Evolutionary conservation across 2,329 filamentous ascomycete species (phyloP), one percentile per base, ranked within the genome.

Genomic region (Cytospora schulzeri): DNA sequence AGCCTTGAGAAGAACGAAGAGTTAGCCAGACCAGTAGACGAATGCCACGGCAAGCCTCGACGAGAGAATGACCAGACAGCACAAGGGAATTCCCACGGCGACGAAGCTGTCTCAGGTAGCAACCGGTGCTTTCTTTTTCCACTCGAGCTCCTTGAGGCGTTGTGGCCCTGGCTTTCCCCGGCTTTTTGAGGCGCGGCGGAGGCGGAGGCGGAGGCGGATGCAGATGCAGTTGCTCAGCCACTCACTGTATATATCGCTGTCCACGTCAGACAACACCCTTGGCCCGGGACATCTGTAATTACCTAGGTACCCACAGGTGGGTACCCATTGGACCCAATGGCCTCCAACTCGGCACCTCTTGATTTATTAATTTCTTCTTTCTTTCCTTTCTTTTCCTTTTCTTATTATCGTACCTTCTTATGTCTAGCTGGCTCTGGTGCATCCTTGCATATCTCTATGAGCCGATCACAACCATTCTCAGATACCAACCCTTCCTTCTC

Each of bases 141-240:
- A 76, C 19, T 76, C 69, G 4, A 81, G 71, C 7, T 74, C 71
- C 29, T 52, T 71, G 68, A 22, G 73, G 29, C 29, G 29, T 4
- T 4, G 9, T 31, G 9, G 29, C 29, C 4, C 29, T 31, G 69
- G 56, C 74, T 70, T 56, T 78, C 74, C 75, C 58, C 81, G 79
- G 0, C 71, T 73, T 28, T 72, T 73, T 54, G 80, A 72, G 5
- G 78, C 80, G 9, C 71, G 69, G 66, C 78, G 75, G 70, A 81
- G 81, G 57, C 77, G 77, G 67, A 83, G 76, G 67, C 82, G 81
- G n/a, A n/a, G n/a, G n/a, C n/a, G n/a, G n/a, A n/a, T n/a, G 38
- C 78, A 77, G 33, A 79, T 66, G 68, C 76, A 79, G 66, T 82
- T 78, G 62, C 74, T 79, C 26, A 76, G 75, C 82, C 82, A 84